A percentile compares a stretch with the other conserved stretches of the same genome.
Evolutionary conservation across 495 filamentous ascomycete species (phyloP).

Genomic region (Geopyxis carbonaria): DNA sequence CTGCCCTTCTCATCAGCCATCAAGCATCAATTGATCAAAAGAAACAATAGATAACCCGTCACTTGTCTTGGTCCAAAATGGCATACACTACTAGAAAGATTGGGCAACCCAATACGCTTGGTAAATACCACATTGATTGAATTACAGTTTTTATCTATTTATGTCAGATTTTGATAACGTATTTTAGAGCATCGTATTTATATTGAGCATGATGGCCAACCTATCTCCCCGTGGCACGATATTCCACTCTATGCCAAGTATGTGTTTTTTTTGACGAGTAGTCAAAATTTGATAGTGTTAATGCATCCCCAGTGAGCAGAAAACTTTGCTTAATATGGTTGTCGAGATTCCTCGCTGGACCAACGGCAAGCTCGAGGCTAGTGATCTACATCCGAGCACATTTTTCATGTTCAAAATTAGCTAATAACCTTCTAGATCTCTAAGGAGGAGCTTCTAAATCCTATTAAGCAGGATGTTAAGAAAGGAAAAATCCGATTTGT

Average conservation of each 20-base stretch:
- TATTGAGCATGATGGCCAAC: constrained; percentile 91
- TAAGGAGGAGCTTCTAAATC: constrained; percentile 92
- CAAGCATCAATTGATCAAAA: no score
- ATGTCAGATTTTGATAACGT: background rate
- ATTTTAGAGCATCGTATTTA: constrained; percentile 73
- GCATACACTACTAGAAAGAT: constrained; percentile 64
- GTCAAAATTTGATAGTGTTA: background rate
- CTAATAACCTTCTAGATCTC: constrained; percentile 41
- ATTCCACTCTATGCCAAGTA: constrained; percentile 88
- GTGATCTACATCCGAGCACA: constrained; percentile 10
- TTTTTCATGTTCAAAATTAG: background rate
- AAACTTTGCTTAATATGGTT: constrained; percentile 95
- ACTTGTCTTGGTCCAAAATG: constrained; percentile 18
- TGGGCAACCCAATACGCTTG: constrained; percentile 69
- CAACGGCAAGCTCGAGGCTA: constrained; percentile 96
- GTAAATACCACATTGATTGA: no score
- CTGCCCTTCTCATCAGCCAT: background rate
- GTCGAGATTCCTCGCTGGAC: constrained; percentile 99
- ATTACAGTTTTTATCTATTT: background rate
- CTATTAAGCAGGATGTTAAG: constrained; percentile 86
- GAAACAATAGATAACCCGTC: constrained; percentile 22
- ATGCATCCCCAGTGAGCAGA: constrained; percentile 32
- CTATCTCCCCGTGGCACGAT: constrained; percentile 93
- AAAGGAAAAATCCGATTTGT: constrained; percentile 92
- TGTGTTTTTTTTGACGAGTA: background rate